These are phyloP conservation scores for Orbilia blumenaviensis DNA, from an alignment of 2,329 filamentous ascomycete species.

Conservation along the genomic window DNA sequence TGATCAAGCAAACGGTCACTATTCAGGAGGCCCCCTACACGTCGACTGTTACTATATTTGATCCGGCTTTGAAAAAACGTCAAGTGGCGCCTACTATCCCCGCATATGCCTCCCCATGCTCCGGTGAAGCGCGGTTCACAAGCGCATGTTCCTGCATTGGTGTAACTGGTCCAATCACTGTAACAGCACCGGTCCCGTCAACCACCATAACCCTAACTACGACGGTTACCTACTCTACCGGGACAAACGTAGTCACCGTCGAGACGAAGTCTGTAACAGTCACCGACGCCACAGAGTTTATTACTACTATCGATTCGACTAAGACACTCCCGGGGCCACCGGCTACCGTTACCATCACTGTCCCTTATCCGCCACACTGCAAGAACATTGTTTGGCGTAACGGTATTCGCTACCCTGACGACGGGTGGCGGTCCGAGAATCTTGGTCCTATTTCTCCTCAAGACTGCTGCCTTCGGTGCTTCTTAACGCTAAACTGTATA, in stretches of 20 bases:
- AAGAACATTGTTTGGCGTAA: not conserved
- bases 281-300: not conserved
- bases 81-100: slow-evolving; percentile 43
- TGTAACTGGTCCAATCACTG: slow-evolving; percentile 1
- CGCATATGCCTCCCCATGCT: slow-evolving; percentile 57
- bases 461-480: slow-evolving; percentile 19
- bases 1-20: not conserved
- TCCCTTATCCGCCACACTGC: not conserved
- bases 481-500: not conserved
- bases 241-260: slow-evolving; percentile 17
- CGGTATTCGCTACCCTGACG: not conserved
- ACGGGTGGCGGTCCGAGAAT: too few species aligned
- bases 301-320: not conserved
- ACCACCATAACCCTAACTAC: slow-evolving; percentile 8
- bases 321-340: not conserved
- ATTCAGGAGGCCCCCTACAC: not conserved
- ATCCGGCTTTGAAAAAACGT: slow-evolving; percentile 21
- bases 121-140: slow-evolving; percentile 52
- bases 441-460: not conserved
- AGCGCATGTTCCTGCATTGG: slow-evolving; percentile 59
- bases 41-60: not conserved
- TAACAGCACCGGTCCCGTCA: slow-evolving; percentile 19
- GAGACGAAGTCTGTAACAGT: not conserved
- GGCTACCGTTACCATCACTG: not conserved
- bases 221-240: slow-evolving; percentile 52